Evolutionary conservation across 768 basidiomycete genomes (phyloP).

Genomic region (Heimioporus sp.): DNA sequence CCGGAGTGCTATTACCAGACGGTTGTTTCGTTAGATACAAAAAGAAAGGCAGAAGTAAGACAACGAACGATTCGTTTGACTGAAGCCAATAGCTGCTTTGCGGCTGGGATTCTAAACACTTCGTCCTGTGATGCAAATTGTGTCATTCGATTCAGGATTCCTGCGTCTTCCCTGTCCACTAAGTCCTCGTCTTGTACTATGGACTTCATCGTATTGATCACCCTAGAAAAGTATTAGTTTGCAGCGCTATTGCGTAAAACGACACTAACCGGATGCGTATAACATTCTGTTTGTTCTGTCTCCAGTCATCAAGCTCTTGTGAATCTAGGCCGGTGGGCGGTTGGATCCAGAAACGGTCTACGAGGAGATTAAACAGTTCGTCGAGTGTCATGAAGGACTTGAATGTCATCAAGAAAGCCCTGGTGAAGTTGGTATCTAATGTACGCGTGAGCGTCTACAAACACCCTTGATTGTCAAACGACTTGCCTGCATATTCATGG

Average conservation of each 20-base stretch:
- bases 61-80: conserved; percentile 51
- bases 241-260: not conserved
- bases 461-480: not conserved
- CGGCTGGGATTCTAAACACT: conserved; percentile 40
- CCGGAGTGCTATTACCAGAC: conserved; percentile 27
- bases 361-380: conserved; percentile 53
- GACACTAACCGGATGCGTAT: conserved; percentile 54
- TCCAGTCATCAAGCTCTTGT: conserved; percentile 53
- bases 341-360: conserved; percentile 54
- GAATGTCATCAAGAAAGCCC: conserved; percentile 69
- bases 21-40: not conserved
- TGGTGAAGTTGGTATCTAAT: conserved; percentile 53
- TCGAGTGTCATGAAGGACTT: conserved; percentile 60
- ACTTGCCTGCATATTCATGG: conserved; percentile 58
- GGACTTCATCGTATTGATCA: conserved; percentile 62
- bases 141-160: conserved; percentile 51
- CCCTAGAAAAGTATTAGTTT: conserved; percentile 33
- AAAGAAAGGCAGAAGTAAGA: not conserved
- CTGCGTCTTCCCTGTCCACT: conserved; percentile 52
- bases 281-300: conserved; percentile 53
- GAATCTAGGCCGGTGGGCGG: conserved; percentile 45
- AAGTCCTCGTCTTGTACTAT: conserved; percentile 57
- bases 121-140: conserved; percentile 48
- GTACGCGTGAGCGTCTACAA: conserved; percentile 1
- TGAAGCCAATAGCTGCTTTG: conserved; percentile 47